Base-by-base conservation (phyloP, 768 basidiomycete species). In the Leccinum uliginosum region DNA sequence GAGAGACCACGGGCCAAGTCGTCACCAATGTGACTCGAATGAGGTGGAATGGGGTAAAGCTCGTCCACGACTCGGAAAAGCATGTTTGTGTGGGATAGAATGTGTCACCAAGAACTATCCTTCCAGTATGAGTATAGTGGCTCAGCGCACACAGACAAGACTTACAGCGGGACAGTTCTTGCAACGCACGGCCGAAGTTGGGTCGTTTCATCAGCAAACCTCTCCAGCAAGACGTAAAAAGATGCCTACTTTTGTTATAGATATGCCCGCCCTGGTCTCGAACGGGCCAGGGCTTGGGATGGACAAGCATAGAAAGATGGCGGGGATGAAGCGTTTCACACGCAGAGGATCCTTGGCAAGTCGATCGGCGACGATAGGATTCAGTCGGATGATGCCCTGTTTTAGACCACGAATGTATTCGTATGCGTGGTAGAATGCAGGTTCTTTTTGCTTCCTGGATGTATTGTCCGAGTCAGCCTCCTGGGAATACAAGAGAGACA, bases 51-150 rank as follows among this genome's bases (percentile, higher is more conserved):
- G 11, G 97, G 96, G 68, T 99, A 99, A 0, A 30, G 96, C 93
- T 52, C 97, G 87, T 9, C 97, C 97, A 58, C 96, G 86, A 80
- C 29, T 29, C 29, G 29, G 29, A 29, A 98, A 99, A 73, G 98
- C 97, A 64, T 98, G 77, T 71, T 97, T 98, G 72, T 98, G 96
- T 0, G 96, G 95, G 50, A 95, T 93, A 98, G 70, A 98, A 86
- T 0, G 76, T 83, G 62, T 97, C 96, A 54, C 84, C 51, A 95
- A 76, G 80, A 95, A 97, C 87, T 91, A 57, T 4, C 27, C 3
- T 57, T 40, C 10, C 29, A 30, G 29, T 9, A 46, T 57, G 24
- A 59, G 48, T 38, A 57, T 30, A 6, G 17, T 45, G 24, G 6
- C 34, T 47, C 44, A 38, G 44, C 52, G 26, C 46, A 27, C 45